Evolutionary conservation across 2,329 filamentous ascomycete species (phyloP).

Genomic region (Dactylellina sp.): DNA sequence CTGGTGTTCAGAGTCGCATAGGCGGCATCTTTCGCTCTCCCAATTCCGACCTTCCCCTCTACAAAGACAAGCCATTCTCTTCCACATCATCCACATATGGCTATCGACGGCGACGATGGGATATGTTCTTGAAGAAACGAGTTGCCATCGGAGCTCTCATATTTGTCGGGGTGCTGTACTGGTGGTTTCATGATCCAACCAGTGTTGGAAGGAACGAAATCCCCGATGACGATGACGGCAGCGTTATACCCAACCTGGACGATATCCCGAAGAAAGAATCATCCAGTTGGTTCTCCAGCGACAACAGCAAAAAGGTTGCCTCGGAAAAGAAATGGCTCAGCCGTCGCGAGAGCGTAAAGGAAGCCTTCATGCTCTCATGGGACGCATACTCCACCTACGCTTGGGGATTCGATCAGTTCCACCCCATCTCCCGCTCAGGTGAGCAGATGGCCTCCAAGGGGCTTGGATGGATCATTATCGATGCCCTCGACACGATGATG

Average conservation of each 20-base stretch:
- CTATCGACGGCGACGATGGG: slow-evolving; percentile 72
- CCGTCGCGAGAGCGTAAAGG: slow-evolving; percentile 82
- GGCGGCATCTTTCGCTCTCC: slow-evolving; percentile 73
- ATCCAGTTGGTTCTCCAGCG: slow-evolving; percentile 66
- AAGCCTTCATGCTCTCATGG: slow-evolving; percentile 92
- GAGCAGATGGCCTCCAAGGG: slow-evolving; percentile 87
- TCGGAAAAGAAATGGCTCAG: slow-evolving; percentile 76
- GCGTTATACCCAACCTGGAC: slow-evolving; percentile 62
- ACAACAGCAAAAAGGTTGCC: slow-evolving; percentile 56
- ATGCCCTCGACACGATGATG: slow-evolving; percentile 95
- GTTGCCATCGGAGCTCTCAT: slow-evolving; percentile 30
- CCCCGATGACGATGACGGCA: slow-evolving; percentile 63
- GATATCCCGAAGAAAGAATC: slow-evolving; percentile 71
- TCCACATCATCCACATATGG: slow-evolving; percentile 66
- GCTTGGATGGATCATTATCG: slow-evolving; percentile 97
- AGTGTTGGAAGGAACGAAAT: slow-evolving; percentile 62
- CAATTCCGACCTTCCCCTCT: slow-evolving; percentile 83
- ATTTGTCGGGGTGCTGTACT: slow-evolving; percentile 57
- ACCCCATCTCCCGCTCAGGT: slow-evolving; percentile 82
- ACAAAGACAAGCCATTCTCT: slow-evolving; percentile 97
- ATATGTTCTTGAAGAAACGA: slow-evolving; percentile 67
- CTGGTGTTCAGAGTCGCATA: slow-evolving; percentile 65
- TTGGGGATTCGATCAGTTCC: slow-evolving; percentile 92
- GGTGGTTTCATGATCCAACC: slow-evolving; percentile 26
- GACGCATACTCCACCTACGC: slow-evolving; percentile 90